These are phyloP conservation scores for Bipolaris sorokiniana DNA, from an alignment of 2,329 filamentous ascomycete genomes.

Conservation along the genomic window DNA sequence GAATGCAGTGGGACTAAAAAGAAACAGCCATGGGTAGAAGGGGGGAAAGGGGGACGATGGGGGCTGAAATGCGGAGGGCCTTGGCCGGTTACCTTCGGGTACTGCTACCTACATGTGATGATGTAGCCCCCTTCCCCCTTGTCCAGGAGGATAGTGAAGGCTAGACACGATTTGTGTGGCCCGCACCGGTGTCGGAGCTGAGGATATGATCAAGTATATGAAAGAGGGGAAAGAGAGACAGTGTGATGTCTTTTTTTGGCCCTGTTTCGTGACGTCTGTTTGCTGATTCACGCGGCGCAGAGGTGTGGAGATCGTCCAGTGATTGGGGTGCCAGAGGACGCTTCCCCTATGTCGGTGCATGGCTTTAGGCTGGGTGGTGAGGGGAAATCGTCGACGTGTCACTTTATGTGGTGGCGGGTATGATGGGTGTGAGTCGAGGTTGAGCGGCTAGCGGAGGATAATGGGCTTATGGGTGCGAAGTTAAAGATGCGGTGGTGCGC, in stretches of 20 bases:
- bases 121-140: slow-evolving; percentile 2
- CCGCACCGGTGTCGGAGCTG: background rate
- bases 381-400: background rate
- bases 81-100: slow-evolving; percentile 2
- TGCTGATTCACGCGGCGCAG: background rate
- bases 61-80: too few species aligned
- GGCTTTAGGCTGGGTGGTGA: background rate
- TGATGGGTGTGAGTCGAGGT: background rate
- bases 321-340: background rate
- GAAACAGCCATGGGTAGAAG: too few species aligned
- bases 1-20: too few species aligned
- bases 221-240: background rate
- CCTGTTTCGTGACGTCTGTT: background rate
- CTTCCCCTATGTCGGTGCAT: background rate
- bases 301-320: background rate
- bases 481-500: background rate
- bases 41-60: too few species aligned
- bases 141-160: slow-evolving; percentile 1
- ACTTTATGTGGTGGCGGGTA: background rate
- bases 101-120: background rate
- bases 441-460: background rate
- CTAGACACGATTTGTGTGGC: slow-evolving; percentile 5
- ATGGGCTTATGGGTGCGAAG: background rate
- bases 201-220: background rate
- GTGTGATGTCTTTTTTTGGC: background rate